Conservation (phyloP, 2,329 filamentous ascomycete species). For the Pseudogymnoascus sp. region DNA sequence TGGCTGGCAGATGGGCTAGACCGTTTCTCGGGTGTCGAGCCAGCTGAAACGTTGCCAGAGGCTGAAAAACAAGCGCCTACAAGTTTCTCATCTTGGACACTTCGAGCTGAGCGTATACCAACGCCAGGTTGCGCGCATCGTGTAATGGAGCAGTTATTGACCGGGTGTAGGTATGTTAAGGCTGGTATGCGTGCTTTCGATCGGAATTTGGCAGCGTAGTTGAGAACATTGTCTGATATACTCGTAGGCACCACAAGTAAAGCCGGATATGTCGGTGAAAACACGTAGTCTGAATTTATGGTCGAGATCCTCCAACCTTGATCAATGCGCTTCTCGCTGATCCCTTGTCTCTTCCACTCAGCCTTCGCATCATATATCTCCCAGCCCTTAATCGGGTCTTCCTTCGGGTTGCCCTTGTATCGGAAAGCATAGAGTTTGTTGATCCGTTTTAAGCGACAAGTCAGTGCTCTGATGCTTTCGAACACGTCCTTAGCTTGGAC, state of each 20-base stretch:
- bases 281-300: conserved; percentile 83
- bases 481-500: conserved; percentile 72
- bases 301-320: conserved; percentile 81
- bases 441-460: conserved; percentile 71
- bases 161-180: conserved; percentile 85
- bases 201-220: conserved; percentile 83
- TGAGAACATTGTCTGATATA: conserved; percentile 95
- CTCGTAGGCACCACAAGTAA: conserved; percentile 74
- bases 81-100: conserved; percentile 90
- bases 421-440: conserved; percentile 88
- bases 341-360: conserved; percentile 81
- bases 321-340: conserved; percentile 70
- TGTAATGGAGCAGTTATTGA: conserved; percentile 96
- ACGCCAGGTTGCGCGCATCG: conserved; percentile 87
- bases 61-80: conserved; percentile 87
- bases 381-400: conserved; percentile 73
- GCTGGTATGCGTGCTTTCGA: conserved; percentile 83
- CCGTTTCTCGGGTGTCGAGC: conserved; percentile 22
- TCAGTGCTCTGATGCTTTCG: conserved; percentile 72
- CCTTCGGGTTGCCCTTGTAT: conserved; percentile 65
- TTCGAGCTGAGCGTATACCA: conserved; percentile 77
- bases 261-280: conserved; percentile 86
- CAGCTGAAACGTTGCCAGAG: conserved; percentile 20
- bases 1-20: conserved; percentile 42
- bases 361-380: conserved; percentile 72